Evolutionary conservation across 306 rosid genomes (phyloP), one percentile per base, ranked within the genome.

Genomic region (Quercus variabilis): DNA sequence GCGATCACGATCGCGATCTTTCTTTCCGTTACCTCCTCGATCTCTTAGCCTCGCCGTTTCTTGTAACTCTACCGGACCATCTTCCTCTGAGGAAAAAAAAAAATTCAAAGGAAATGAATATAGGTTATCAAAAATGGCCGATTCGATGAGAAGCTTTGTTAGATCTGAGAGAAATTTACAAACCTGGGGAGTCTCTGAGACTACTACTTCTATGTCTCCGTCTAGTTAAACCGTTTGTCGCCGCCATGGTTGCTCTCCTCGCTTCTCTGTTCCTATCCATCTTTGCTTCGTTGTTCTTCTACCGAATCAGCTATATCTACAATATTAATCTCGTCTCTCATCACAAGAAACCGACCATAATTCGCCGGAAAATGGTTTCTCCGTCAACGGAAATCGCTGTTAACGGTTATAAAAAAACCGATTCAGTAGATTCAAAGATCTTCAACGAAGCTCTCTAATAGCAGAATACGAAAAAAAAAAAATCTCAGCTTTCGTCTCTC

Each of bases 171-270:
- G 76, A 78, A 72, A 78, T 77, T 86, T 43, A 68, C 17, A 65
- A 73, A 96, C 98, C 99, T 81, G 99, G 99, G 4, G 99, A 96
- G 81, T 93, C 96, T 83, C 98, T 89, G 78, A 90, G 94, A 80
- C 90, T 87, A 81, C 85, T 84, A 86, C 79, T 89, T 33, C 96
- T 89, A 68, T 83, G 92, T 79, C 99, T 85, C n/a, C 99, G 89
- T 82, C 96, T 85, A 1, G 94, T 64, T 77, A 94, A 71, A 28
- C 94, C 92, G 84, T 94, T 94, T 19, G 85, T 15, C 26, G 92
- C 91, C n/a, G 91, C 90, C 93, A 89, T 88, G 73, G 88, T 80
- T 5, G 74, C 70, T 78, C 97, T 90, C 26, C 98, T 89, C 2
- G 83, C 91, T 65, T 96, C 99, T 80, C 98, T 87, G 67, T 83